A percentile compares a stretch with the other conserved stretches of the same genome.
These are phyloP conservation scores for Tulasnella sp. DNA, from an alignment of 768 basidiomycete species.

Conservation along the genomic window DNA sequence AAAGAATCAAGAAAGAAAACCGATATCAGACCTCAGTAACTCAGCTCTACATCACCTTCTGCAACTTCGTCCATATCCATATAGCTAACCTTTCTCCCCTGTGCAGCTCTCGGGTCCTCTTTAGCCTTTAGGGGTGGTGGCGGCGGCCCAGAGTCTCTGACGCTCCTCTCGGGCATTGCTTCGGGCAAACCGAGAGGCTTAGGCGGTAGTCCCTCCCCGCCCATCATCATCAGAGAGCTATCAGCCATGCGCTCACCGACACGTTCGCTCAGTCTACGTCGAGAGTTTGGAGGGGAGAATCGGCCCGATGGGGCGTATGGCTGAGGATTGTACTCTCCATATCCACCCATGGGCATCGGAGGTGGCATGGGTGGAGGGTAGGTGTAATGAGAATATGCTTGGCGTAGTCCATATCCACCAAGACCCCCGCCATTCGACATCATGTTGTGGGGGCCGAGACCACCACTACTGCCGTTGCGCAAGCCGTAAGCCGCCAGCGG, in stretches of 20 bases:
- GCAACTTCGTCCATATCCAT: constrained; percentile 93
- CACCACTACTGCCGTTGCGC: constrained; percentile 26
- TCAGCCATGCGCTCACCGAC: constrained; percentile 51
- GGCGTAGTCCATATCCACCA: background rate
- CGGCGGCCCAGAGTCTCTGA: constrained; percentile 44
- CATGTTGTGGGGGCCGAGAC: background rate
- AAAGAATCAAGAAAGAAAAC: too few relatives aligned
- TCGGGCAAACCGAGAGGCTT: constrained; percentile 48
- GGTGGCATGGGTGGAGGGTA: constrained; percentile 11
- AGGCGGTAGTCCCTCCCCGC: constrained; percentile 64
- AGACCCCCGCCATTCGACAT: background rate
- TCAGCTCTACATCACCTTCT: constrained; percentile 51
- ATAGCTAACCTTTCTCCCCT: constrained; percentile 83
- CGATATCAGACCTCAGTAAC: constrained; percentile 19
- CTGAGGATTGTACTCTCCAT: constrained; percentile 6
- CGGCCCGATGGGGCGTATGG: background rate
- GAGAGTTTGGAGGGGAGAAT: background rate
- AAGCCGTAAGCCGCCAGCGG: constrained; percentile 82
- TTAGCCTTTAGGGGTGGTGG: constrained; percentile 81
- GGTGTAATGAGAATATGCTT: constrained; percentile 5
- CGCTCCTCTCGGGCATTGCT: constrained; percentile 24
- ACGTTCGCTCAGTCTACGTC: constrained; percentile 61
- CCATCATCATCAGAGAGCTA: constrained; percentile 39
- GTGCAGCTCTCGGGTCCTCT: constrained; percentile 85
- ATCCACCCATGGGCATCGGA: constrained; percentile 1